These are phyloP conservation scores for Alternaria sp. DNA, from an alignment of 2,329 filamentous ascomycete species.

Conservation along the genomic window DNA sequence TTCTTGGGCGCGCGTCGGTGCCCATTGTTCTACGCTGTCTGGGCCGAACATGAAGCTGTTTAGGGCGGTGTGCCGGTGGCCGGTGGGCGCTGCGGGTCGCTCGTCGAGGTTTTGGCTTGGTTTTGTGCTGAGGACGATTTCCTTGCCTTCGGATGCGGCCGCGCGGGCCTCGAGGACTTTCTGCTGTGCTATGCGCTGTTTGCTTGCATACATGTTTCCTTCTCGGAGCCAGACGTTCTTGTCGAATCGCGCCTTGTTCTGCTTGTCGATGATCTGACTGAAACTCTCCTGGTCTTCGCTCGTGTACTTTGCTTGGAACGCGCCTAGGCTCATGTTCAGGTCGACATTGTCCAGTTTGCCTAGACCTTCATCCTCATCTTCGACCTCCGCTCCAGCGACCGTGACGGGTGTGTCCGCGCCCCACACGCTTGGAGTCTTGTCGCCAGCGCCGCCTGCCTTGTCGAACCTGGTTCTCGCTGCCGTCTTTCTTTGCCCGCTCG, in stretches of 20 bases:
- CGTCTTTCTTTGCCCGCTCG: constrained; percentile 51
- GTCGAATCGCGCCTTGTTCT: constrained; percentile 82
- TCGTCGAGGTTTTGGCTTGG: constrained; percentile 67
- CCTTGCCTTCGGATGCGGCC: constrained; percentile 43
- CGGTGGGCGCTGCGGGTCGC: constrained; percentile 76
- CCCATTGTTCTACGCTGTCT: constrained; percentile 64
- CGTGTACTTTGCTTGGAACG: constrained; percentile 92
- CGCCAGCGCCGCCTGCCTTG: constrained; percentile 29
- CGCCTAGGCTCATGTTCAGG: constrained; percentile 78
- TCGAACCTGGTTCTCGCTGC: constrained; percentile 36
- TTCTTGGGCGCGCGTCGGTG: constrained; percentile 67
- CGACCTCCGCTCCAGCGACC: constrained; percentile 49
- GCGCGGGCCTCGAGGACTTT: constrained; percentile 72
- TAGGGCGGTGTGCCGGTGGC: constrained; percentile 72
- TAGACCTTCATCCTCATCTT: constrained; percentile 37
- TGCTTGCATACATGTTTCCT: constrained; percentile 77
- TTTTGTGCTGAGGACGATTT: constrained; percentile 59
- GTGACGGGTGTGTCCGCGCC: constrained; percentile 74
- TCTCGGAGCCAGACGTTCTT: constrained; percentile 90
- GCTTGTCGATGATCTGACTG: constrained; percentile 86
- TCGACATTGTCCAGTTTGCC: constrained; percentile 64
- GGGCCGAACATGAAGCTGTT: constrained; percentile 89
- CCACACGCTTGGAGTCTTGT: constrained; percentile 69
- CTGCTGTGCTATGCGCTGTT: constrained; percentile 69
- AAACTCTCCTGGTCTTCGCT: constrained; percentile 99